phyloP scores from a whole-genome alignment of 495 filamentous ascomycete species.

The Choiromyces venosus region DNA sequence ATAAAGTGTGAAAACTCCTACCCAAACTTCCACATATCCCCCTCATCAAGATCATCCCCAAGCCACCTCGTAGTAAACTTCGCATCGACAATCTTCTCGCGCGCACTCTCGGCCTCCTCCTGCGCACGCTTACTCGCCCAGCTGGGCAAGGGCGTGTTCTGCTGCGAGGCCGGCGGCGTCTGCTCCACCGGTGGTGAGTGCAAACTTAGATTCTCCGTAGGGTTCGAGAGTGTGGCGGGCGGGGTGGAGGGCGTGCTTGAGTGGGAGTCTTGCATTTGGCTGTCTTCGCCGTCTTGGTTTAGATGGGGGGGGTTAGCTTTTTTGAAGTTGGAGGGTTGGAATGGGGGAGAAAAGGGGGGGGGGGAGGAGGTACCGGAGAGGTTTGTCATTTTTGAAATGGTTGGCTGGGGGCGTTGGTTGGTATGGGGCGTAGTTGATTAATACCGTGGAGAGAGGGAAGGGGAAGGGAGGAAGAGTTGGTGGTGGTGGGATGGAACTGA shows the following conservation, averaged over 20 bases:
- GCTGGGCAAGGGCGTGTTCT: slow-evolving; percentile 17
- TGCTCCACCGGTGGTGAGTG: slow-evolving; percentile 23
- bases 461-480: neutral
- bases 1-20: too few species aligned
- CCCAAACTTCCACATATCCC: slow-evolving; percentile 39
- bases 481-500: slow-evolving; percentile 1
- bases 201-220: slow-evolving; percentile 20
- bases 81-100: slow-evolving; percentile 35
- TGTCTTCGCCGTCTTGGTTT: slow-evolving; percentile 28
- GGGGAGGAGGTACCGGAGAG: slow-evolving; percentile 20
- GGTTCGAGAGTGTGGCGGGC: slow-evolving; percentile 13
- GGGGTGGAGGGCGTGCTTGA: slow-evolving; percentile 25
- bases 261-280: slow-evolving; percentile 28
- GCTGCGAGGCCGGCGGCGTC: slow-evolving; percentile 15
- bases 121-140: slow-evolving; percentile 37
- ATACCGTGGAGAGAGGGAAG: neutral
- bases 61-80: slow-evolving; percentile 34
- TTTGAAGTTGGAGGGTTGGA: neutral
- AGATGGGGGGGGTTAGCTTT: neutral
- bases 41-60: slow-evolving; percentile 39
- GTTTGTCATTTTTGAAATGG: slow-evolving; percentile 16
- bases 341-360: neutral
- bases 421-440: neutral
- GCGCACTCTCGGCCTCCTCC: slow-evolving; percentile 36
- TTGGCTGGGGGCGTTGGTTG: neutral